phyloP scores from a whole-genome alignment of 108 stramenopile genomes.

The Skeletonema marinoi region DNA sequence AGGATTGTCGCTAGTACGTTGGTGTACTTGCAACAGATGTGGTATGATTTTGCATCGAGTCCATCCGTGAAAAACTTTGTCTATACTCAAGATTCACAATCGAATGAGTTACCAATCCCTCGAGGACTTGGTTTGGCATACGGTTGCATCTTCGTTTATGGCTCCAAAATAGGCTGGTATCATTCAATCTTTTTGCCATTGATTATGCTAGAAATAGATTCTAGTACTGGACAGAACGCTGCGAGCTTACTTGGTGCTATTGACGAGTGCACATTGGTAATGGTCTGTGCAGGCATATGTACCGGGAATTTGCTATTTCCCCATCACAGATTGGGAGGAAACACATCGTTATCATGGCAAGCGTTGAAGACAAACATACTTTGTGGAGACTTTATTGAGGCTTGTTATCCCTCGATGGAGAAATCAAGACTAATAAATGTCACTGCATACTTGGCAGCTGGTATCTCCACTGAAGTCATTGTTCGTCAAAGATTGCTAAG shows the following conservation, averaged over 20 bases:
- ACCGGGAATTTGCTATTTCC: slow-evolving; percentile 51
- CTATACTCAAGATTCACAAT: neutral
- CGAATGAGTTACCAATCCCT: slow-evolving; percentile 10
- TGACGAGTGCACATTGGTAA: slow-evolving; percentile 74
- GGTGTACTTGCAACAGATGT: neutral
- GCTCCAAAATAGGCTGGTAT: slow-evolving; percentile 81
- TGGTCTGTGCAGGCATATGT: slow-evolving; percentile 83
- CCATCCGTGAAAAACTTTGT: neutral
- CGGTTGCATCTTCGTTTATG: slow-evolving; percentile 70
- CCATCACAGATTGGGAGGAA: neutral
- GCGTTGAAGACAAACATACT: slow-evolving; percentile 72
- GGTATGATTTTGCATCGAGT: slow-evolving; percentile 1
- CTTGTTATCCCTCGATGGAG: slow-evolving; percentile 88
- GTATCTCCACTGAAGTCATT: slow-evolving; percentile 48
- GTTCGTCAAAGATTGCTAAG: slow-evolving; percentile 25
- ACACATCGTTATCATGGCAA: slow-evolving; percentile 40
- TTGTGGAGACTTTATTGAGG: slow-evolving; percentile 87
- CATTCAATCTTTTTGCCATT: slow-evolving; percentile 74
- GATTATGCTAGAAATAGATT: slow-evolving; percentile 84
- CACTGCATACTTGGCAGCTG: slow-evolving; percentile 71
- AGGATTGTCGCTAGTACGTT: neutral
- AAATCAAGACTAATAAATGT: slow-evolving; percentile 50
- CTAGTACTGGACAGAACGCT: slow-evolving; percentile 26
- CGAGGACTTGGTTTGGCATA: slow-evolving; percentile 41
- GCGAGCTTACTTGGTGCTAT: slow-evolving; percentile 70